Evolutionary conservation across 306 rosid species (phyloP).

Genomic region (Quillaja saponaria): DNA sequence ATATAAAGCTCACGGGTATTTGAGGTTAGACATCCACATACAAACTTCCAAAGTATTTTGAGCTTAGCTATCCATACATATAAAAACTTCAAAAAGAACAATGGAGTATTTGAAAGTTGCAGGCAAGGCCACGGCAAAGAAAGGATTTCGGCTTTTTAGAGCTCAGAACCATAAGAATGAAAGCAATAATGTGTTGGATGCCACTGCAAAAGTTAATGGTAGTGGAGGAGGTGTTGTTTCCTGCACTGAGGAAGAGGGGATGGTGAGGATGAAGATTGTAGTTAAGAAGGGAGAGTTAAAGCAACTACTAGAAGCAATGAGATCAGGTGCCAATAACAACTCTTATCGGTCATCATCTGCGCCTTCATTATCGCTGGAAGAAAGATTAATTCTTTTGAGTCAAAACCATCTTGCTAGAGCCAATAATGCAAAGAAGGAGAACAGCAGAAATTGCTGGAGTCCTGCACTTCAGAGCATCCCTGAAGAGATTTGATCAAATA

Average conservation of each 20-base stretch:
- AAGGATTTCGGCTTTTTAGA: constrained; percentile 29
- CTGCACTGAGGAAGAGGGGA: constrained; percentile 44
- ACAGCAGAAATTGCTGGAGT: constrained; percentile 37
- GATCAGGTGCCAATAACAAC: neutral
- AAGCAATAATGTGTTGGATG: constrained; percentile 29
- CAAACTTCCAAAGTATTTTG: neutral
- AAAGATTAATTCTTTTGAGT: constrained; percentile 36
- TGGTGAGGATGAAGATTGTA: constrained; percentile 55
- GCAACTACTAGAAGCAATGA: constrained; percentile 42
- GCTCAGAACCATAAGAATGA: constrained; percentile 25
- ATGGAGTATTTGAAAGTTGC: constrained; percentile 41
- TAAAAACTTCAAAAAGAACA: neutral
- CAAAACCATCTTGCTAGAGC: constrained; percentile 35
- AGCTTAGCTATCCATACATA: neutral
- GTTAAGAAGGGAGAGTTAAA: constrained; percentile 49
- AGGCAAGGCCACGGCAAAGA: constrained; percentile 22
- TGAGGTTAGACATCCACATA: neutral
- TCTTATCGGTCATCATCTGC: neutral
- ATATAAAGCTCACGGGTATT: constrained; percentile 1
- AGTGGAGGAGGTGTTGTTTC: constrained; percentile 33
- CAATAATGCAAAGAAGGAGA: constrained; percentile 29
- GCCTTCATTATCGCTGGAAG: constrained; percentile 32
- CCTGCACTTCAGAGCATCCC: constrained; percentile 63
- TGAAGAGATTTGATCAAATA: constrained; percentile 42
- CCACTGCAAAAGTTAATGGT: constrained; percentile 24